Evolutionary conservation across 768 basidiomycete species (phyloP), one percentile per base, ranked within the genome.

Genomic region (Pleurotus citrinopileatus): DNA sequence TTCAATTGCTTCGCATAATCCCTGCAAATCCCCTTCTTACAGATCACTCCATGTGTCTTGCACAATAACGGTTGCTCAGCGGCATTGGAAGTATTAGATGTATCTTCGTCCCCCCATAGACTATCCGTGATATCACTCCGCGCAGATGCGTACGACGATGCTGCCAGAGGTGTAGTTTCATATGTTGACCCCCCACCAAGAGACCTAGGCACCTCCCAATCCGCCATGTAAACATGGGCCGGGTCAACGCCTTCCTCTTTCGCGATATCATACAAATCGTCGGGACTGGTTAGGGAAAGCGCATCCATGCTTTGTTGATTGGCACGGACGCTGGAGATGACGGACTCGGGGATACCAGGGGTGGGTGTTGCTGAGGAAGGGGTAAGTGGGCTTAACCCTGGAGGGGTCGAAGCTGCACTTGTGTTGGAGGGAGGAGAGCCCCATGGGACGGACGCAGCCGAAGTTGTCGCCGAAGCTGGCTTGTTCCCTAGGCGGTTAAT

Each of bases 11-110:
- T 62, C 42, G 65, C 60, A 60, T 67, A 63, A 57, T 68, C 71
- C 15, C 52, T 52, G 43, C 73, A 75, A 1, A 73, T 69, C 25
- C 71, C 72, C 61, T 71, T 71, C 62, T 69, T 71, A 45, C 73
- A 73, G 15, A 63, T 54, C 19, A 60, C 57, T 37, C 59, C 57
- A 57, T 72, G 71, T 29, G 61, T 63, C 0, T 61, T 62, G 50
- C 72, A 73, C 42, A 66, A n/a, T 8, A 66, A 53, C 10, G 55
- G 56, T 34, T 51, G 52, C 17, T 42, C 52, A 34, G 26, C 4
- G 46, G 52, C 53, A 43, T 55, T 58, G n/a, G 28, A n/a, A 6
- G n/a, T 44, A 7, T 52, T 51, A 37, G 32, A 34, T 34, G 32
- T 7, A 7, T 59, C 57, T 25, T 61, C 62, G 0, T 61, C 65